Percentiles rank a stretch among this genome's conserved stretches.
These are phyloP conservation scores for Yamadazyma songkhlaensis DNA, from an alignment of 1,139 yeast genomes.

Conservation along the genomic window DNA sequence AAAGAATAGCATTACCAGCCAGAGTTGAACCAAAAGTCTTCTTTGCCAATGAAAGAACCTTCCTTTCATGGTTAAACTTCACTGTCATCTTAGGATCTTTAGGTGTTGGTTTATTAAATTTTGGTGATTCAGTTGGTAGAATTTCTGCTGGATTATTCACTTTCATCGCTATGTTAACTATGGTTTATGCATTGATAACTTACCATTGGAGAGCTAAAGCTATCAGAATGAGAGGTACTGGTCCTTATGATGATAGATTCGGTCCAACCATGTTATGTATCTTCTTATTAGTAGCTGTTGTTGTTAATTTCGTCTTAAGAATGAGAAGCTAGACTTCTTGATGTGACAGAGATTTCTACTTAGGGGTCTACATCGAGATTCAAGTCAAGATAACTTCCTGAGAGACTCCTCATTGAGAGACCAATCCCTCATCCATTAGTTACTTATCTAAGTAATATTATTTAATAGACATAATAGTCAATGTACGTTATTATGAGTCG, in stretches of 20 bases:
- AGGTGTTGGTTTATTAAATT: slow-evolving; percentile 92
- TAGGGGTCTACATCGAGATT: too few relatives aligned
- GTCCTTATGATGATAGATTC: slow-evolving; percentile 96
- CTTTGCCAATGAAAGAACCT: slow-evolving; percentile 98
- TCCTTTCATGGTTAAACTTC: slow-evolving; percentile 95
- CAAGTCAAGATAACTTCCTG: too few relatives aligned
- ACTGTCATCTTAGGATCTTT: slow-evolving; percentile 95
- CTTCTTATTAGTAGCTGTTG: slow-evolving; percentile 87
- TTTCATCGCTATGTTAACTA: slow-evolving; percentile 92
- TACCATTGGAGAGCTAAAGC: slow-evolving; percentile 99
- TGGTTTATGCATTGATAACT: slow-evolving; percentile 91
- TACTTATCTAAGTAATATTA: too few relatives aligned
- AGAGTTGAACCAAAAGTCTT: slow-evolving; percentile 98
- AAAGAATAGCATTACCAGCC: slow-evolving; percentile 96
- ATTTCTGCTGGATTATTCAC: slow-evolving; percentile 94
- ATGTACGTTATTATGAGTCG: too few relatives aligned
- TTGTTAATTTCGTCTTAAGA: slow-evolving; percentile 86
- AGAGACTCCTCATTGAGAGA: too few relatives aligned
- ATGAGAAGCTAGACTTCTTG: slow-evolving; percentile 49
- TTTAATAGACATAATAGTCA: too few relatives aligned
- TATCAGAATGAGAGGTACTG: slow-evolving; percentile 93
- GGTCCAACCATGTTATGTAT: slow-evolving; percentile 99
- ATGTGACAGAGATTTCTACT: too few relatives aligned
- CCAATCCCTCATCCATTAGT: too few relatives aligned
- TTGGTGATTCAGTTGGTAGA: slow-evolving; percentile 92